Percentiles rank a stretch among this genome's conserved stretches.
These are phyloP conservation scores for Pittosporum tobira DNA, from an alignment of 129 eudicot genomes.

Conservation along the genomic window DNA sequence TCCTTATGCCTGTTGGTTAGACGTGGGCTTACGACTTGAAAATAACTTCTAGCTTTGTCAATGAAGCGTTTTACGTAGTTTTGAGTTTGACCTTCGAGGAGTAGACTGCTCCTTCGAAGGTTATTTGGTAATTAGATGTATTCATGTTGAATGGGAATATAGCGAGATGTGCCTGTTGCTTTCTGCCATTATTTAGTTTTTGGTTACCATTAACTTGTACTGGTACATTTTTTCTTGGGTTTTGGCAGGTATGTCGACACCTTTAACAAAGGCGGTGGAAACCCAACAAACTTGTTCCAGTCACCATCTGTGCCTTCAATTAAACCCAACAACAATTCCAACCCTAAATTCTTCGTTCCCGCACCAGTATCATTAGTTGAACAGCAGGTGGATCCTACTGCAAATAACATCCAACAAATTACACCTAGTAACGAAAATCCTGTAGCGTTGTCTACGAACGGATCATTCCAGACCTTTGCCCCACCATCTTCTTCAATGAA, in stretches of 20 bases:
- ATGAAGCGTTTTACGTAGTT: no score
- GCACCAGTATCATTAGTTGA: slow-evolving; percentile 38
- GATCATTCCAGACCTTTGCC: slow-evolving; percentile 31
- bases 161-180: no score
- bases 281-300: slow-evolving; percentile 59
- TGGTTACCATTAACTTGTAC: no score
- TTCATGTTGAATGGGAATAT: no score
- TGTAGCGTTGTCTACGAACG: slow-evolving; percentile 23
- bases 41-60: no score
- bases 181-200: no score
- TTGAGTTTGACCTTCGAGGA: no score
- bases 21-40: no score
- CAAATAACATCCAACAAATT: slow-evolving; percentile 18
- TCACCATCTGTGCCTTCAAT: slow-evolving; percentile 53
- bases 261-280: slow-evolving; percentile 83
- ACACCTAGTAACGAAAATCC: slow-evolving; percentile 30
- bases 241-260: slow-evolving; percentile 88
- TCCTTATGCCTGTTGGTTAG: not conserved
- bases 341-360: slow-evolving; percentile 76
- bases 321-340: slow-evolving; percentile 34
- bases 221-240: not conserved
- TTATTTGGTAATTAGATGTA: no score
- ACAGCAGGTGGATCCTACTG: slow-evolving; percentile 17
- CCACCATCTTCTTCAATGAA: slow-evolving; percentile 32
- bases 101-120: no score